These are phyloP conservation scores for Phyllosticta citriasiana DNA, from an alignment of 2,329 filamentous ascomycete genomes.

Conservation along the genomic window DNA sequence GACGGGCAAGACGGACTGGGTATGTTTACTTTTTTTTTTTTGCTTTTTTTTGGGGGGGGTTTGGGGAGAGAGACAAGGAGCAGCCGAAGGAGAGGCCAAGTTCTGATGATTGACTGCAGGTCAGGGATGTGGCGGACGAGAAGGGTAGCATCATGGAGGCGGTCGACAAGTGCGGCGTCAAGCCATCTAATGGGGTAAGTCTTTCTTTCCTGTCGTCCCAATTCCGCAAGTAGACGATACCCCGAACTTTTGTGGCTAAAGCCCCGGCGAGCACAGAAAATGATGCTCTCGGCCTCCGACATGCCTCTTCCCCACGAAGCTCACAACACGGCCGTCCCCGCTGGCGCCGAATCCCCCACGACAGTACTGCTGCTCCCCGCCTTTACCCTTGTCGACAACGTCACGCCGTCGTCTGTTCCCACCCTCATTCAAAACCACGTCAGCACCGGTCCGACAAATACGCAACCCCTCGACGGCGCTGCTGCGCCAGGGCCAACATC, in stretches of 20 bases:
- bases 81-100: conserved; percentile 10
- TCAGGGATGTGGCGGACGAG: conserved; percentile 53
- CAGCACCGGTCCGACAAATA: conserved; percentile 63
- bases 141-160: conserved; percentile 52
- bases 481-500: conserved; percentile 12
- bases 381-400: conserved; percentile 73
- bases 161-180: conserved; percentile 40
- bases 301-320: conserved; percentile 62
- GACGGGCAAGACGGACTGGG: conserved; percentile 95
- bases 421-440: conserved; percentile 62
- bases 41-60: too few species aligned
- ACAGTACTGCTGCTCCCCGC: conserved; percentile 75
- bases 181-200: conserved; percentile 60
- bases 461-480: conserved; percentile 43
- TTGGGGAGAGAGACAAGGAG: conserved; percentile 46
- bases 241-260: not conserved
- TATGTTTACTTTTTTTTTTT: conserved; percentile 35
- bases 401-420: conserved; percentile 64
- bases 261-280: conserved; percentile 41
- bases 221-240: not conserved
- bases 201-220: not conserved
- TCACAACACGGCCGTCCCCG: conserved; percentile 47
- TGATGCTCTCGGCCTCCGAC: conserved; percentile 89
- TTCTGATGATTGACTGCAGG: conserved; percentile 12
- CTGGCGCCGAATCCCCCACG: conserved; percentile 38